Evolutionary conservation across 257 asterid species (phyloP), one percentile per base, ranked within the genome.

Genomic region (Plantago ovata): DNA sequence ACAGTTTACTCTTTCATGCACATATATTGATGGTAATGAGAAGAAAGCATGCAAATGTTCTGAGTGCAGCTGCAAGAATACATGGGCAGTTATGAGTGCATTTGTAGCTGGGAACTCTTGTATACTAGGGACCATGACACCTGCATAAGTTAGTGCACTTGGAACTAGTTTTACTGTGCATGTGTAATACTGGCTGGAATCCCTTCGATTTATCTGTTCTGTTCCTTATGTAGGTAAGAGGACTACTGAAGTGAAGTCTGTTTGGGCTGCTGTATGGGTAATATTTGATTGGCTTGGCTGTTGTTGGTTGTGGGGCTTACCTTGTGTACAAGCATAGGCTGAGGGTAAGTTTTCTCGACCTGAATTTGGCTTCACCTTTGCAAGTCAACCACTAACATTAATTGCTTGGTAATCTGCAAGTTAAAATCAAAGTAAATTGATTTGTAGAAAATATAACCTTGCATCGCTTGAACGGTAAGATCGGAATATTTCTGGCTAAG

Each of bases 51-150:
- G 97, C 40, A 95, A 81, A 50, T 89, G 97, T 63, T 71, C 88
- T 33, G 95, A 83, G 68, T 89, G 97, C 76, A 83, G 71, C 77
- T 89, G 97, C 84, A 85, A 68, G 70, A 73, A 89, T 77, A 72
- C 79, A 10, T 86, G 94, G 97, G 97, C 60, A 81, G 94, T 69
- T 89, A 81, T 16, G 97, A 83, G 3, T 89, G 97, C 78, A 67
- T 69, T 64, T 89, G 97, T 64, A 67, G 81, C 16, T 78, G 77
- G 56, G 89, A 76, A 69, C 71, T 83, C 20, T 73, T 89, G 73
- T 85, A 85, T 47, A 89, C 85, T 38, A 73, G 81, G 76, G 95
- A 85, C 66, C 91, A 89, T 46, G 96, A 85, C 53, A 83, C 96
- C 49, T 89, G 96, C 94, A 89, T 89, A 75, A 81, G 97, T 89